Evolutionary conservation across 1,139 yeast genomes (phyloP), one percentile per base, ranked within the genome.

Genomic region (Yamadazyma mexicana): DNA sequence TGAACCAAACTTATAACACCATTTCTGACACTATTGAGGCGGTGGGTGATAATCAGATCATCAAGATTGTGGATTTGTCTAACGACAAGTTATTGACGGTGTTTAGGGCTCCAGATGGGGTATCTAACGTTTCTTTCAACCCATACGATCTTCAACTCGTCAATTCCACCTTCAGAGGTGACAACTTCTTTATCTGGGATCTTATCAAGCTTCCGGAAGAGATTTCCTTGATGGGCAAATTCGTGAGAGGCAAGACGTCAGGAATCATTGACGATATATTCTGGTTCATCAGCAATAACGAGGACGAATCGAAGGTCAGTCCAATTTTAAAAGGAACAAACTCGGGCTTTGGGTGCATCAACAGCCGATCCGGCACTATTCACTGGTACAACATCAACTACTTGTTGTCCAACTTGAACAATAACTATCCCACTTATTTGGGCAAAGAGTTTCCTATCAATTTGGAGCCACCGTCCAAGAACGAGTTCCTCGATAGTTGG

Each of bases 121-220:
- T 83, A 14, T 81, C 88, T 0, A 63, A 69, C 20, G 55, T 83
- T 2, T 79, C 86, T 1, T 55, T 83, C 6, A 81, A 85, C 0
- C 86, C 87, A 0, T 79, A 73, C 55, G 87, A 83, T 51, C 58
- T 79, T 28, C 76, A 77, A 26, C 55, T 83, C 38, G 75, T 81
- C 1, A 77, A 83, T n/a, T 73, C 75, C 3, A 75, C 77, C 16
- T 53, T 60, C 15, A 66, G 86, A 40, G 91, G 91, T 2, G 89
- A 83, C 52, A 72, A 69, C 36, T 63, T 83, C 10, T 81, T 70
- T 50, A 66, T 81, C 47, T 83, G 87, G 84, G 91, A 83, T 51
- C 66, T 77, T 40, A 69, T 81, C 33, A 70, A 73, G 42, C 60
- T 74, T 27, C 79, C 83, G 0, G 51, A 51, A 1, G 79, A 79